Evolutionary conservation across 805 yeast species (phyloP).

Genomic region (Suhomyces sp.): DNA sequence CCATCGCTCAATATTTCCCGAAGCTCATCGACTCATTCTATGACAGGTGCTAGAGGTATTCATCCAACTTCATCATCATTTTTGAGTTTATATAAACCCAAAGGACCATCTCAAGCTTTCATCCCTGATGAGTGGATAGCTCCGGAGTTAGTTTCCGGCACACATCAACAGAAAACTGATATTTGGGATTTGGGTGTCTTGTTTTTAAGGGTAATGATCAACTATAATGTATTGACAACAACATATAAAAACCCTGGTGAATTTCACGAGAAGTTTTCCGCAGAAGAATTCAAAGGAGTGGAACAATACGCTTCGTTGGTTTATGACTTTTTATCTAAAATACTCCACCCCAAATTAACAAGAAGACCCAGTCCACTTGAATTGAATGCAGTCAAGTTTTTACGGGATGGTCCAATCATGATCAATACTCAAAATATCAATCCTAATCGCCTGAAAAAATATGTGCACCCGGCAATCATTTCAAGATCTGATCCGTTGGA

Average conservation of each 20-base stretch:
- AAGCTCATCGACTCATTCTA: background rate
- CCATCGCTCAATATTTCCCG: background rate
- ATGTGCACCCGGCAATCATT: too few species aligned
- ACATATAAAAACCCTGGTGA: conserved; percentile 49
- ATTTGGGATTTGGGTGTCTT: conserved; percentile 90
- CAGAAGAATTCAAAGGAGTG: conserved; percentile 50
- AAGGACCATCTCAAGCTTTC: conserved; percentile 7
- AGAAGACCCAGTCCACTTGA: conserved; percentile 84
- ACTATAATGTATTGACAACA: conserved; percentile 62
- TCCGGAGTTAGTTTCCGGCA: conserved; percentile 59
- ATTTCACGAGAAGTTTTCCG: conserved; percentile 25
- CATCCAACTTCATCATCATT: too few species aligned
- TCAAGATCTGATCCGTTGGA: too few species aligned
- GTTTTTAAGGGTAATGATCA: conserved; percentile 45
- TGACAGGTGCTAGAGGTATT: background rate
- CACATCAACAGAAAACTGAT: conserved; percentile 78
- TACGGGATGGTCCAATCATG: conserved; percentile 66
- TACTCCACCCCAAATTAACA: conserved; percentile 64
- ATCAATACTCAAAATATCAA: conserved; percentile 1
- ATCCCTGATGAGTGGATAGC: conserved; percentile 63
- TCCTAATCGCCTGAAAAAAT: background rate
- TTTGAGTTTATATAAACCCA: conserved; percentile 1
- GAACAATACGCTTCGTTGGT: conserved; percentile 65
- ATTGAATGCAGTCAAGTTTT: conserved; percentile 75
- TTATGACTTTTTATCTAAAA: conserved; percentile 61